Percentiles rank a stretch among this genome's conserved stretches.
These are phyloP conservation scores for Ceratobasidium sp. DNA, from an alignment of 1,284 basidiomycete species.

Conservation along the genomic window DNA sequence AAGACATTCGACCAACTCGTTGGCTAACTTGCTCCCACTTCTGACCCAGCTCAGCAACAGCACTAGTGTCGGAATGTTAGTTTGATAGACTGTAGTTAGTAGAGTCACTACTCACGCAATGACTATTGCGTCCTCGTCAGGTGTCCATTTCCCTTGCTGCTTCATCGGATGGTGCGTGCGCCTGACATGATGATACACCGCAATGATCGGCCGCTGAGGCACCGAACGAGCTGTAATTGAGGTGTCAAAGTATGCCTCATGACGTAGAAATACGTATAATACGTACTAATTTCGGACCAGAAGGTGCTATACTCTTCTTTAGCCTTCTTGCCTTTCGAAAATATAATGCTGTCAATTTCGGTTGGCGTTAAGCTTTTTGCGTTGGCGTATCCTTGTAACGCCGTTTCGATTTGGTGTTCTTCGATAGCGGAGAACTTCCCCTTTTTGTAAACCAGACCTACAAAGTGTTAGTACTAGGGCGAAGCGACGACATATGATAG, in stretches of 20 bases:
- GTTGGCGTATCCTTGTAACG: conserved; percentile 72
- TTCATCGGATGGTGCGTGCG: conserved; percentile 75
- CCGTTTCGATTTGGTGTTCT: conserved; percentile 71
- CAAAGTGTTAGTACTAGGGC: conserved; percentile 37
- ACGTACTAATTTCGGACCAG: conserved; percentile 82
- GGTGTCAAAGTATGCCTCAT: conserved; percentile 38
- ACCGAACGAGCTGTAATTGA: conserved; percentile 69
- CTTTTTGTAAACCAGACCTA: conserved; percentile 85
- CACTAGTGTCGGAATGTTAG: conserved; percentile 59
- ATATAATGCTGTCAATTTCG: conserved; percentile 66
- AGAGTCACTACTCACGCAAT: conserved; percentile 63
- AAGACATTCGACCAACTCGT: conserved; percentile 76
- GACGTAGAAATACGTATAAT: conserved; percentile 10
- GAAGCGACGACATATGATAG: conserved; percentile 25
- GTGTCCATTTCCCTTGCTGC: conserved; percentile 77
- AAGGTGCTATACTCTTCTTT: conserved; percentile 69
- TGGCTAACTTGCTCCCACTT: conserved; percentile 82
- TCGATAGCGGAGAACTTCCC: conserved; percentile 86
- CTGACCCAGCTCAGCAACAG: conserved; percentile 76
- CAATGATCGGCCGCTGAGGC: conserved; percentile 79
- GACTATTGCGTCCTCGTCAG: conserved; percentile 75
- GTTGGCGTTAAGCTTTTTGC: conserved; percentile 59
- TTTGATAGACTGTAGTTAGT: too few species aligned
- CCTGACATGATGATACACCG: conserved; percentile 84
- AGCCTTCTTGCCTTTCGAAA: conserved; percentile 70